A percentile compares a stretch with the other conserved stretches of the same genome.
These are phyloP conservation scores for Tetrahymena malaccensis DNA, from an alignment of 73 alveolate species.

Conservation along the genomic window DNA sequence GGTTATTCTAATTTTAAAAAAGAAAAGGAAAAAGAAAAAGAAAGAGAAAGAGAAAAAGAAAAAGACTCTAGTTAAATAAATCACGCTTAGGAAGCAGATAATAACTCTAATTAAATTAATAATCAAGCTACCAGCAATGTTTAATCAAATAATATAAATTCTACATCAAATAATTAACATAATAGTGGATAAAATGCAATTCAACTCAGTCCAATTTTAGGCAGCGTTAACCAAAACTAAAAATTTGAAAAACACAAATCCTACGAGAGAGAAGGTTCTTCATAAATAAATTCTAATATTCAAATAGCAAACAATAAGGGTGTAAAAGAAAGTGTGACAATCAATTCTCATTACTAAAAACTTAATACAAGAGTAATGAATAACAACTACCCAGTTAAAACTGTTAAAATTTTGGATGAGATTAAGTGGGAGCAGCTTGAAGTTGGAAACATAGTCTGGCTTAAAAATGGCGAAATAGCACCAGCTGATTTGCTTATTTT, in stretches of 20 bases:
- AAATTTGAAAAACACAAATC: background rate
- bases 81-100: background rate
- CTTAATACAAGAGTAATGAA: background rate
- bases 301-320: background rate
- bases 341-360: background rate
- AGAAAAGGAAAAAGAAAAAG: background rate
- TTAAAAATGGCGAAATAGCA: constrained; percentile 18
- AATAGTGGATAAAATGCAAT: background rate
- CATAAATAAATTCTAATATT: background rate
- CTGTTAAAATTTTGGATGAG: constrained; percentile 11
- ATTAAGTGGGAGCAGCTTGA: constrained; percentile 18
- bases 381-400: background rate
- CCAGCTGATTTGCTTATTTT: constrained; percentile 34
- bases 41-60: background rate
- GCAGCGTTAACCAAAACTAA: background rate
- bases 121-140: background rate
- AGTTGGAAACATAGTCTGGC: constrained; percentile 17
- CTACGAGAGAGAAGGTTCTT: background rate
- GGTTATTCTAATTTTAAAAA: background rate
- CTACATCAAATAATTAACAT: background rate
- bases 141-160: background rate
- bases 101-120: background rate
- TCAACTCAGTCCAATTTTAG: background rate
- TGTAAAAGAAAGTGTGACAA: background rate
- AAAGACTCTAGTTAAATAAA: background rate